Conservation (phyloP, 2,329 filamentous ascomycete species). For the Bimuria novae-zelandiae region DNA sequence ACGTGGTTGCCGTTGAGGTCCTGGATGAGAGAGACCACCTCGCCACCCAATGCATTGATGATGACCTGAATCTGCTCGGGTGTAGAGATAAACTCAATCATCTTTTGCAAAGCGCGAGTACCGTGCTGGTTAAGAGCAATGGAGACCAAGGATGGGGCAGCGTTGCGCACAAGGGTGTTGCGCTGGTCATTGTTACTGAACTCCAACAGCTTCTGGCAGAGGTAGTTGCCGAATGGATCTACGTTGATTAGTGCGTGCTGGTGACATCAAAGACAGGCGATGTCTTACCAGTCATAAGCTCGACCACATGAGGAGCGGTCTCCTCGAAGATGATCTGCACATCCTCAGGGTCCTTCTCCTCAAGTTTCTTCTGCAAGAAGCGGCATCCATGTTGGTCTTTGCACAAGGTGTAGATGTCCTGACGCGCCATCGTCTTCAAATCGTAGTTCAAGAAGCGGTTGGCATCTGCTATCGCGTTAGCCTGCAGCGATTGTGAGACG, state of each 20-base stretch:
- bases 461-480: conserved; percentile 41
- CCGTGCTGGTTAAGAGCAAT: conserved; percentile 98
- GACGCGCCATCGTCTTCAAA: conserved; percentile 73
- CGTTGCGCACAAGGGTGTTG: conserved; percentile 88
- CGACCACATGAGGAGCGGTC: conserved; percentile 90
- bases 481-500: background rate
- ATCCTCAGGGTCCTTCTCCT: conserved; percentile 82
- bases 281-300: conserved; percentile 78
- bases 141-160: conserved; percentile 81
- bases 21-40: conserved; percentile 93
- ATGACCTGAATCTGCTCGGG: conserved; percentile 84
- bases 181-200: conserved; percentile 95
- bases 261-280: conserved; percentile 6
- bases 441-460: conserved; percentile 83
- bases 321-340: conserved; percentile 93
- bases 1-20: conserved; percentile 98
- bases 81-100: conserved; percentile 96
- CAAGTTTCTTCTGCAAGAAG: conserved; percentile 95
- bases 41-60: conserved; percentile 78
- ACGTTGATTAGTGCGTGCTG: conserved; percentile 47
- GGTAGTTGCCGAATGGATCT: conserved; percentile 95
- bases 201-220: conserved; percentile 97
- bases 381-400: conserved; percentile 98
- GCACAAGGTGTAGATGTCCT: conserved; percentile 87
- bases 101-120: conserved; percentile 95